These are phyloP conservation scores for Fusarium setosum DNA, from an alignment of 2,329 filamentous ascomycete species.

Conservation along the genomic window DNA sequence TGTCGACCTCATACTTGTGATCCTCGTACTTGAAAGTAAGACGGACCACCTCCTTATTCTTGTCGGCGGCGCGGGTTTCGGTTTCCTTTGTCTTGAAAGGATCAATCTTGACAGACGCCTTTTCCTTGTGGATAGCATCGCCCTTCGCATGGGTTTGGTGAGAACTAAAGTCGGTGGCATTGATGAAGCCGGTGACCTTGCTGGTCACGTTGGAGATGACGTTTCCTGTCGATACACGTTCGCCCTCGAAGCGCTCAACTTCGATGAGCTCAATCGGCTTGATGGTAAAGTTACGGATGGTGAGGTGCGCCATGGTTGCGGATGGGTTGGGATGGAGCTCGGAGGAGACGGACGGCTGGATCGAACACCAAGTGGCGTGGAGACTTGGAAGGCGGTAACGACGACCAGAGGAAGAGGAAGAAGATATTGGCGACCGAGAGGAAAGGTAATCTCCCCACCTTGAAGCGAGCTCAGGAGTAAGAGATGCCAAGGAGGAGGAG, in stretches of 20 bases:
- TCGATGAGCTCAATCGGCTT: constrained; percentile 77
- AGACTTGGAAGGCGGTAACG: background rate
- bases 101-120: constrained; percentile 71
- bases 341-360: background rate
- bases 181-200: constrained; percentile 57
- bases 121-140: constrained; percentile 69
- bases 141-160: constrained; percentile 59
- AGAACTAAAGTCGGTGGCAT: constrained; percentile 50
- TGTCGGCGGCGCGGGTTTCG: constrained; percentile 69
- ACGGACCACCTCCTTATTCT: constrained; percentile 74
- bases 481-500: background rate
- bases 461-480: background rate
- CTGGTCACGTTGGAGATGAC: constrained; percentile 59
- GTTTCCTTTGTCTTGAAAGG: constrained; percentile 73
- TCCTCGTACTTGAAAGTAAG: constrained; percentile 76
- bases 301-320: constrained; percentile 65
- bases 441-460: background rate
- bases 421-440: background rate
- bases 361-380: background rate
- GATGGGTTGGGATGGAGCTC: background rate
- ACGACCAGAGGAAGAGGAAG: background rate
- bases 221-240: constrained; percentile 55
- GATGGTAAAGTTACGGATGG: constrained; percentile 84
- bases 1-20: constrained; percentile 75
- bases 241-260: constrained; percentile 77